These are phyloP conservation scores for Ormosia semicastrata DNA, from an alignment of 306 rosid genomes.

Conservation along the genomic window DNA sequence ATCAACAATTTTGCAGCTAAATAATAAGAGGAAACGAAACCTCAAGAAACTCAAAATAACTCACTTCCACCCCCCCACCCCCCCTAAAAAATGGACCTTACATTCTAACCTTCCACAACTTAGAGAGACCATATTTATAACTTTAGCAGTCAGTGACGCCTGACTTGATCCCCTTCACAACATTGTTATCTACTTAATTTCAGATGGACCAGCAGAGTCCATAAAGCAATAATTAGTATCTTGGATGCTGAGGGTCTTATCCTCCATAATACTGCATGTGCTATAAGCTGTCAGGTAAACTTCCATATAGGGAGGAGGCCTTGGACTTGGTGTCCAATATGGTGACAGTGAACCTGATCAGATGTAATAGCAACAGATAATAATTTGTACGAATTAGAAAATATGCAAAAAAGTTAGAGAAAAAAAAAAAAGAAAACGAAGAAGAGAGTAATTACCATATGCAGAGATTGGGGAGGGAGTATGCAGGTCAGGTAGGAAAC, in stretches of 20 bases:
- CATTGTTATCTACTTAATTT: neutral
- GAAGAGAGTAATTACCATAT: constrained; percentile 12
- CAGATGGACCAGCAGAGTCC: neutral
- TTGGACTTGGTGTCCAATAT: constrained; percentile 24
- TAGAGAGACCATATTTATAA: neutral
- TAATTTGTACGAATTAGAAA: neutral
- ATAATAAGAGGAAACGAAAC: too few relatives aligned
- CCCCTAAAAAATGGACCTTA: neutral
- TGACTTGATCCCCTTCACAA: neutral
- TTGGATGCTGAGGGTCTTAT: constrained; percentile 26
- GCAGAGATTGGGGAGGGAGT: neutral
- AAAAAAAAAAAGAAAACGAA: neutral
- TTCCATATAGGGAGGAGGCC: constrained; percentile 27
- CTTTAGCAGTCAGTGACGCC: neutral
- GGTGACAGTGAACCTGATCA: constrained; percentile 45
- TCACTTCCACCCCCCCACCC: too few relatives aligned
- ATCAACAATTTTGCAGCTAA: too few relatives aligned
- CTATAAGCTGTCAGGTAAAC: constrained; percentile 8
- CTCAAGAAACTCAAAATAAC: too few relatives aligned
- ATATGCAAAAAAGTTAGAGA: neutral
- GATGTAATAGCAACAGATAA: constrained; percentile 25
- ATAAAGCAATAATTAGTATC: constrained; percentile 19
- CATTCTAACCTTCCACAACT: neutral
- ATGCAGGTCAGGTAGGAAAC: neutral
- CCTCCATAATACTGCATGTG: constrained; percentile 17